Evolutionary conservation across 2,329 filamentous ascomycete species (phyloP), one percentile per base, ranked within the genome.

Genomic region (Cercospora sp.): DNA sequence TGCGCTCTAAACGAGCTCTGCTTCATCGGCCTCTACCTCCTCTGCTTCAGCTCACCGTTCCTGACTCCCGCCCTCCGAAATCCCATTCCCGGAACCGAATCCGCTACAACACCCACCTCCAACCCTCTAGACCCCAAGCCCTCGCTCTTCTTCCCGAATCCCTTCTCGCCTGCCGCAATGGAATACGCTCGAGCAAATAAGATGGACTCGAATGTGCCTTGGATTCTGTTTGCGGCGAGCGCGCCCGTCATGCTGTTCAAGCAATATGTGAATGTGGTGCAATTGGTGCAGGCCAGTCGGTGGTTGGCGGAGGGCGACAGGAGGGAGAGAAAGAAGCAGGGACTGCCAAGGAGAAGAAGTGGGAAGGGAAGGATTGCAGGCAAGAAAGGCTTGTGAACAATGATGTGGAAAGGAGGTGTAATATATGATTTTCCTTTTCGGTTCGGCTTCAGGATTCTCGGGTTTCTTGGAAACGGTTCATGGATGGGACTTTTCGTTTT

Each of bases 11-110:
- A 99, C 80, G 95, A 99, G 82, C 83, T 94, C 72, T 99, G 97
- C 86, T 99, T 99, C 86, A 97, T 99, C 78, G 94, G 93, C 31
- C 89, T 99, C 70, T 99, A 99, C 83, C 91, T 99, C 64, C 90
- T 99, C 68, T 97, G 94, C 75, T 99, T 99, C 85, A 96, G 92
- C 67, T 96, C 92, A 66, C 94, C 94, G 1, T 87, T 89, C 42
- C 88, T 98, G 65, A 95, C 93, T 1, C 94, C 95, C 1, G 92
- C 92, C 67, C 90, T 98, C 81, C 83, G 83, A 88, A 75, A 72
- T 36, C 55, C 55, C 9, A 59, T 59, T 10, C 55, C 55, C 28
- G 55, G 55, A 2, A 58, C 55, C 55, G 55, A 58, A 58, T 31
- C 55, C 31, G 55, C 55, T 7, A 58, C 72, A 18, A 83, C 87